Evolutionary conservation across 2,329 filamentous ascomycete genomes (phyloP), one percentile per base, ranked within the genome.

Genomic region (Pseudohalonectria lignicola): DNA sequence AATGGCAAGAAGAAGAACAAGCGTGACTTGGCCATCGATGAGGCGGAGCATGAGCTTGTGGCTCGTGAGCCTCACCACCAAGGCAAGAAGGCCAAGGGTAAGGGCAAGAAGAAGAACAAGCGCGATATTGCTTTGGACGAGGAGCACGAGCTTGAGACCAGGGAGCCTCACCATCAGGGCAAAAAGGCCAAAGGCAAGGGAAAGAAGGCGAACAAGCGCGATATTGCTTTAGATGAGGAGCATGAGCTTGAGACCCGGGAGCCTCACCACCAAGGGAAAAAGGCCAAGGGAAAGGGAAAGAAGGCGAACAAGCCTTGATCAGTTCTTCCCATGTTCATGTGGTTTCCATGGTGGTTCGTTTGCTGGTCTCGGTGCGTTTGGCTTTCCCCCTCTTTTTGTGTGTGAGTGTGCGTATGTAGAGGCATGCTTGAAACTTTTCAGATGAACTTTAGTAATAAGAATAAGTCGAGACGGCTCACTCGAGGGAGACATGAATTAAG

Each of bases 81-180:
- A 2, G 45, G 45, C 41, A 47, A 48, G 42, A 47, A 45, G n/a
- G 36, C 30, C 12, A 43, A 41, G 37, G 36, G 25, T n/a, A 41
- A 44, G 23, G 23, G 23, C 37, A 39, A 38, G 34, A 36, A 31
- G 19, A 42, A 41, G 28, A 28, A 20, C 12, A 19, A 39, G 2
- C 5, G 8, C 29, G 29, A 10, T 13, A 12, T n/a, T n/a, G n/a
- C n/a, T n/a, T n/a, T 11, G n/a, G 12, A 21, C 6, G 25, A 40
- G 15, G 39, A 40, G 13, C 30, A 41, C 9, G 41, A 40, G 4
- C 31, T 47, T 3, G 43, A 47, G 12, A 40, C 41, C 15, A 41
- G 41, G 9, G 41, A 45, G 30, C 41, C 45, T 11, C 44, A 46
- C 34, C 49, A 51, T 31, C 44, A 45, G 17, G 41, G 41, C 4